phyloP scores from a whole-genome alignment of 179 eudicot species.

The Patellifolia procumbens region DNA sequence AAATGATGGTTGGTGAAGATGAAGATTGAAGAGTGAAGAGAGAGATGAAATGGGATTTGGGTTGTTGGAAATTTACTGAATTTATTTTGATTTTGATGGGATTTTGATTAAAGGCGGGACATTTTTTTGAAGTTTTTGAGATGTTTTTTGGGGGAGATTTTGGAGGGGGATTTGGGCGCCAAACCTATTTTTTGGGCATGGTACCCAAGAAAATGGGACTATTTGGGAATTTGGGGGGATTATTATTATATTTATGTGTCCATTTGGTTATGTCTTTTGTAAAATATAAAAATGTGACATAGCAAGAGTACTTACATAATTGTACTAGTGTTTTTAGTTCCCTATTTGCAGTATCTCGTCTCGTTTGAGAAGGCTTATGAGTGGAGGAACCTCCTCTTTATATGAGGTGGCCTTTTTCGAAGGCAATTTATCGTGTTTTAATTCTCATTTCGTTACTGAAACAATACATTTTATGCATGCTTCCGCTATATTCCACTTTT shows the following conservation, averaged over 20 bases:
- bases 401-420: too few species aligned
- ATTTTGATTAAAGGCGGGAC: slow-evolving; percentile 31
- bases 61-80: background rate
- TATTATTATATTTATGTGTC: background rate
- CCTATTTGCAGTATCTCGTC: too few species aligned
- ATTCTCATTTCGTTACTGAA: too few species aligned
- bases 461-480: too few species aligned
- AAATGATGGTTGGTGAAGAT: background rate
- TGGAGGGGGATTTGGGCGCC: background rate
- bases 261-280: background rate
- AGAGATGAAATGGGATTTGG: slow-evolving; percentile 15
- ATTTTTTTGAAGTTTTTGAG: slow-evolving; percentile 21
- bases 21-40: background rate
- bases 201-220: background rate
- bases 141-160: background rate
- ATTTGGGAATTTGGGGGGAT: background rate
- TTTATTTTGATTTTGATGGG: background rate
- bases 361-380: too few species aligned
- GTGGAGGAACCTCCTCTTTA: too few species aligned
- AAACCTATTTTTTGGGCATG: background rate
- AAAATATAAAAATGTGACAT: too few species aligned
- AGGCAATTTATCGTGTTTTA: too few species aligned
- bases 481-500: too few species aligned
- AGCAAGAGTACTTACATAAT: too few species aligned
- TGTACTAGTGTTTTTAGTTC: too few species aligned